phyloP scores from a whole-genome alignment of 805 yeast species.

The Saturnispora ahearnii region DNA sequence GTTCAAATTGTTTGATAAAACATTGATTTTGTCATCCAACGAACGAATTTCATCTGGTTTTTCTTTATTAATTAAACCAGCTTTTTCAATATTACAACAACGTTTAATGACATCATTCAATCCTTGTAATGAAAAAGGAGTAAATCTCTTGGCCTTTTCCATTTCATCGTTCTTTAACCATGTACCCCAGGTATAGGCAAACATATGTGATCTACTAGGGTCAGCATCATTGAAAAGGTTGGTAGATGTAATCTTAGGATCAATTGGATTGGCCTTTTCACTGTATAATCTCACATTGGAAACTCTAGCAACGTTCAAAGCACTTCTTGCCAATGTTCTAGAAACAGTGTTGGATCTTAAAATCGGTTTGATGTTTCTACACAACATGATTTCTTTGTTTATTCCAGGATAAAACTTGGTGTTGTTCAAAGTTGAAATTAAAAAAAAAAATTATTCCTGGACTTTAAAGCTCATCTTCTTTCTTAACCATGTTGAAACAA shows the following conservation, averaged over 20 bases:
- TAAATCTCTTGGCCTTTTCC: conserved; percentile 69
- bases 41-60: conserved; percentile 33
- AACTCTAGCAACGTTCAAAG: not conserved
- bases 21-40: conserved; percentile 18
- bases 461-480: conserved; percentile 1
- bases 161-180: conserved; percentile 76
- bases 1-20: conserved; percentile 17
- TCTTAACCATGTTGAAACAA: not conserved
- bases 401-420: too few relatives aligned
- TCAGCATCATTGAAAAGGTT: conserved; percentile 11
- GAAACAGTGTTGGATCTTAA: not conserved
- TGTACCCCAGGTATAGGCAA: conserved; percentile 90
- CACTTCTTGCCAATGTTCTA: not conserved
- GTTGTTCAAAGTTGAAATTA: too few relatives aligned
- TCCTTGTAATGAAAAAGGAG: conserved; percentile 77
- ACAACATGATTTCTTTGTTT: not conserved
- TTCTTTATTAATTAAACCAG: conserved; percentile 14
- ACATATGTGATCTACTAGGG: conserved; percentile 33
- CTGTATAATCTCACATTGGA: conserved; percentile 1
- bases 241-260: conserved; percentile 10
- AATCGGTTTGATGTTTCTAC: conserved; percentile 2
- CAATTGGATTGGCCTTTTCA: not conserved
- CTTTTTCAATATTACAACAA: conserved; percentile 6
- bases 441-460: not conserved
- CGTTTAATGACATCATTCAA: conserved; percentile 31